Conservation (phyloP, 2,329 filamentous ascomycete species). For the Apiospora pterosperma region DNA sequence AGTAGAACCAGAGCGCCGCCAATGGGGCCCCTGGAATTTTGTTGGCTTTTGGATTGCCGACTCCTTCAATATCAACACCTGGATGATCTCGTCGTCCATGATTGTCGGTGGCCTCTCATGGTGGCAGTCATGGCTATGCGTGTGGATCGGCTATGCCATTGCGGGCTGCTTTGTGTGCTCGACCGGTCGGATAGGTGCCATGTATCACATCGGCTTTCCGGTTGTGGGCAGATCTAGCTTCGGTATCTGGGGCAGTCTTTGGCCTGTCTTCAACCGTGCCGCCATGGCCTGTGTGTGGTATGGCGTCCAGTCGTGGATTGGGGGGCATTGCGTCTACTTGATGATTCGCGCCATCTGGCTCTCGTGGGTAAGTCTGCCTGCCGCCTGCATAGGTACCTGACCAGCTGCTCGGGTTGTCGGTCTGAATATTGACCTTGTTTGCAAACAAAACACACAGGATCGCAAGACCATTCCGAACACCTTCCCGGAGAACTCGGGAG, state of each 20-base stretch:
- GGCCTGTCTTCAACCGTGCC: conserved; percentile 87
- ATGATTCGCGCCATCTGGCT: conserved; percentile 88
- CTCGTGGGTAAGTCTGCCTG: conserved; percentile 49
- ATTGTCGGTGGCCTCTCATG: conserved; percentile 75
- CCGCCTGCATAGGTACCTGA: background rate
- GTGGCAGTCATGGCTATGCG: conserved; percentile 90
- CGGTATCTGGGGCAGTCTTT: conserved; percentile 84
- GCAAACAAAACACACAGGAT: conserved; percentile 28
- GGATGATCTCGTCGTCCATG: conserved; percentile 89
- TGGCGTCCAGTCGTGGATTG: conserved; percentile 81
- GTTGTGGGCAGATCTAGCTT: conserved; percentile 76
- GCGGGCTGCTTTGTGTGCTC: conserved; percentile 71
- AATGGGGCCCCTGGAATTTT: conserved; percentile 87
- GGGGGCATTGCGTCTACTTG: conserved; percentile 77
- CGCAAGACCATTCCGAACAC: conserved; percentile 60
- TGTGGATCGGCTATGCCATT: conserved; percentile 82
- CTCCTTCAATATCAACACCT: conserved; percentile 86
- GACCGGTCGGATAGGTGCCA: conserved; percentile 80
- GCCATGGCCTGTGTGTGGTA: conserved; percentile 88
- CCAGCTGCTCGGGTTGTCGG: background rate
- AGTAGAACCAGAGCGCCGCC: conserved; percentile 74
- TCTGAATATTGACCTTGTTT: background rate
- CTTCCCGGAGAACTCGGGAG: conserved; percentile 63
- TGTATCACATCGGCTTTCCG: conserved; percentile 87
- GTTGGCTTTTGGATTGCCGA: conserved; percentile 85